These are phyloP conservation scores for Eucalyptus viminalis DNA, from an alignment of 345 rosid species.

Conservation along the genomic window DNA sequence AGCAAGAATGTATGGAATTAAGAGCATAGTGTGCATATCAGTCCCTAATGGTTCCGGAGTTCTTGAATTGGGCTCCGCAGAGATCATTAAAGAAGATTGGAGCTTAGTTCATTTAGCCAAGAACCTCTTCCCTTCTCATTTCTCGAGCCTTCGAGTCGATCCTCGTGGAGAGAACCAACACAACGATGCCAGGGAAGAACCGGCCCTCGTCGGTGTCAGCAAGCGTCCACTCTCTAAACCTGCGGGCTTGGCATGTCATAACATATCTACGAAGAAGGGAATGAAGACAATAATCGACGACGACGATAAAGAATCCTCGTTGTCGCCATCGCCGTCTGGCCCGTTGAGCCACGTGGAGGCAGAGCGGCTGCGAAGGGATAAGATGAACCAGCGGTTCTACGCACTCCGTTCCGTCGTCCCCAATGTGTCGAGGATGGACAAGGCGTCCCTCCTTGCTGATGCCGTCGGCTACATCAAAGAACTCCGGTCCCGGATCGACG, in stretches of 20 bases:
- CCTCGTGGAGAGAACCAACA: neutral
- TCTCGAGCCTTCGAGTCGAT: neutral
- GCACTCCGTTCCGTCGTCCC: neutral
- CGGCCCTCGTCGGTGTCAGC: neutral
- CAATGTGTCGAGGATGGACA: neutral
- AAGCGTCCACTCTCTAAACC: neutral
- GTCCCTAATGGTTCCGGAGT: neutral
- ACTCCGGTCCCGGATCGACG: neutral
- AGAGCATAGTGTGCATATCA: neutral
- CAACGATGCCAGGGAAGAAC: neutral
- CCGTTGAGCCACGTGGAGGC: neutral
- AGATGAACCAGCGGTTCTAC: neutral
- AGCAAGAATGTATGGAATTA: constrained; percentile 4
- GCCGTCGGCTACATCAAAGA: neutral
- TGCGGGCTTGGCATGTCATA: neutral
- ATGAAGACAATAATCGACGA: neutral
- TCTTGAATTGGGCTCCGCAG: constrained; percentile 8
- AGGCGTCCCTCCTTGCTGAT: neutral
- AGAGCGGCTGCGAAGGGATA: neutral
- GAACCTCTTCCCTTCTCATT: neutral
- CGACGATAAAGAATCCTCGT: neutral
- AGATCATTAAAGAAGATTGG: neutral
- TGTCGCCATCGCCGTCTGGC: neutral
- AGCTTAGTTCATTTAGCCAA: neutral
- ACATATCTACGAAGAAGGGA: neutral